Evolutionary conservation across 2,329 filamentous ascomycete genomes (phyloP), one percentile per base, ranked within the genome.

Genomic region (Bipolaris cookei): DNA sequence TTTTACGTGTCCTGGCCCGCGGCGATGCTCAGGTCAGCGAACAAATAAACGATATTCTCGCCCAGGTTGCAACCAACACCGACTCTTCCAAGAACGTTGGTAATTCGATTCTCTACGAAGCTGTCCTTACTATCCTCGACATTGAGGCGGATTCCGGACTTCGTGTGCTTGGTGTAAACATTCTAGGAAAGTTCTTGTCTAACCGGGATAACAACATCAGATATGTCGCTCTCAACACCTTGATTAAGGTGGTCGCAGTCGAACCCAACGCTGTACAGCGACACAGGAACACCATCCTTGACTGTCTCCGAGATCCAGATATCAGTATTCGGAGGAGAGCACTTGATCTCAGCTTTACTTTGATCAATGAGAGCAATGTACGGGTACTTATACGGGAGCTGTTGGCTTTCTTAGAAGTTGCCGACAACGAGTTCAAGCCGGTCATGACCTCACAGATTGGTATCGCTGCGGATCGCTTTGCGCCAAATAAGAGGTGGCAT

Each of bases 171-270:
- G 95, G 95, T 71, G 95, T 99, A 67, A 99, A 99, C 75, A 99
- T 99, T 64, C 86, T 99, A 21, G 95, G 96, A 75, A 99, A 98
- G 76, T 99, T 99, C 79, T 80, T 99, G 61, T 89, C 93, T n/a
- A 99, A 99, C 81, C 89, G 94, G 68, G 95, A 99, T 79, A 99
- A 99, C 83, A 99, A 99, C 75, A 99, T 99, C 70, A 90, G 95
- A 77, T 99, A 99, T 73, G 95, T 99, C 49, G 95, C 95, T 16
- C 83, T 99, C 49, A 99, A 99, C 78, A 99, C 95, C 0, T 82
- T 99, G 47, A 96, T 97, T 80, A 98, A 97, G 78, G 95, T 99
- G 16, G 95, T 99, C 44, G 95, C 95, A 3, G 93, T 99, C 46
- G 95, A 99, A 76, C 95, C 95, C 13, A 98, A 98, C 74, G 95